Evolutionary conservation across 2,329 filamentous ascomycete genomes (phyloP).

Genomic region (Penicillium rolfsii): DNA sequence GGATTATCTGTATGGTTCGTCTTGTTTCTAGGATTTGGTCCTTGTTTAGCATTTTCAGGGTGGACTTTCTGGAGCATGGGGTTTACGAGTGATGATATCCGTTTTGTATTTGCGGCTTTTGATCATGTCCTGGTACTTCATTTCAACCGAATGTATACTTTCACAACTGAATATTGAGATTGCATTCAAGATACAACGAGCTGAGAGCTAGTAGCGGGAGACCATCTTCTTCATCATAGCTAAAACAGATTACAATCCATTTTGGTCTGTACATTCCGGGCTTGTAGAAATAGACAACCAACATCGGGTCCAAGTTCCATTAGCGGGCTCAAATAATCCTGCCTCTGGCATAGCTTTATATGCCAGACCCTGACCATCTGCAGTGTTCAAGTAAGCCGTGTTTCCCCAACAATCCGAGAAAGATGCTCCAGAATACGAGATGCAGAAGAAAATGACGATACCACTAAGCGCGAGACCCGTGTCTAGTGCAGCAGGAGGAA

Average conservation of each 20-base stretch:
- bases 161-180: background rate
- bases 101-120: slow-evolving; percentile 19
- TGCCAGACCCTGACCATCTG: slow-evolving; percentile 34
- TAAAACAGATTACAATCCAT: background rate
- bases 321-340: slow-evolving; percentile 39
- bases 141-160: slow-evolving; percentile 7
- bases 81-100: slow-evolving; percentile 41
- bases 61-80: slow-evolving; percentile 31
- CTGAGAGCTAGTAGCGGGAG: background rate
- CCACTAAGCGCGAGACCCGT: slow-evolving; percentile 38
- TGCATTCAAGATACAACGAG: background rate
- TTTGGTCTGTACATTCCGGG: background rate
- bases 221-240: background rate
- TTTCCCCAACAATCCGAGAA: slow-evolving; percentile 42
- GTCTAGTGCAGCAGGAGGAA: slow-evolving; percentile 41
- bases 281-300: background rate
- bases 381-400: slow-evolving; percentile 38
- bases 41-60: slow-evolving; percentile 30
- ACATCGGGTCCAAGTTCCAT: slow-evolving; percentile 33
- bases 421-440: slow-evolving; percentile 37
- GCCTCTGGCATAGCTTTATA: slow-evolving; percentile 32
- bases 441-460: slow-evolving; percentile 43
- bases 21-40: slow-evolving; percentile 21
- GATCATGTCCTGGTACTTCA: background rate
- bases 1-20: slow-evolving; percentile 8